Percentiles rank a stretch among this genome's conserved stretches.
These are phyloP conservation scores for Calonectria pteridis DNA, from an alignment of 2,329 filamentous ascomycete genomes.

Conservation along the genomic window DNA sequence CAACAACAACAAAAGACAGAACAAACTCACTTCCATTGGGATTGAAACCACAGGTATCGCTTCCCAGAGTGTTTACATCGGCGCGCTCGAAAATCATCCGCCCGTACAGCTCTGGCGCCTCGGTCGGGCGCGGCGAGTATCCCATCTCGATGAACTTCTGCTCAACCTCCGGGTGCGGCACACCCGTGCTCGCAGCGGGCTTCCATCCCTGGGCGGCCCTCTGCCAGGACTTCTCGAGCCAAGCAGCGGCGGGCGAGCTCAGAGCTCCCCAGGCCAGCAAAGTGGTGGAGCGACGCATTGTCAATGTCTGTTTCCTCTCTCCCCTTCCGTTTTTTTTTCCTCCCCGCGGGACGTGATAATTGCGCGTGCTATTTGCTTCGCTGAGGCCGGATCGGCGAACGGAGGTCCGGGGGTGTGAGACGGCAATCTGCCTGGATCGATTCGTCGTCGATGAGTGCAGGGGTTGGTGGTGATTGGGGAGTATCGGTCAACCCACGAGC, in stretches of 20 bases:
- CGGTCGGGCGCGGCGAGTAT: conserved; percentile 49
- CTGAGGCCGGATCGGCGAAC: neutral
- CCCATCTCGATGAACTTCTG: conserved; percentile 46
- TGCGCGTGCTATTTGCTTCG: neutral
- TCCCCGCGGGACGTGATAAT: neutral
- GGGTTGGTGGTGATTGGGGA: neutral
- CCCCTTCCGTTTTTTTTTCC: too few species aligned
- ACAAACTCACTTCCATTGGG: conserved; percentile 45
- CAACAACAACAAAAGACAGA: neutral
- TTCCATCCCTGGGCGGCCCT: conserved; percentile 44
- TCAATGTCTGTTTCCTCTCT: neutral
- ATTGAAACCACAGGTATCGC: conserved; percentile 50
- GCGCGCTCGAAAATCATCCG: conserved; percentile 47
- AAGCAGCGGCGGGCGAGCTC: conserved; percentile 38
- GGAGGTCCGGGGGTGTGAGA: neutral
- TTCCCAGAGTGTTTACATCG: conserved; percentile 44
- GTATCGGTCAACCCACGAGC: neutral
- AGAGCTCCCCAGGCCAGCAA: conserved; percentile 44
- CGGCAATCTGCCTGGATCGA: neutral
- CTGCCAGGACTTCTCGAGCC: conserved; percentile 36
- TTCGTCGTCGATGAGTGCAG: neutral
- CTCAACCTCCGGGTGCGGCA: conserved; percentile 23
- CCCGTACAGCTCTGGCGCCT: conserved; percentile 44
- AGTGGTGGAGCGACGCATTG: conserved; percentile 35
- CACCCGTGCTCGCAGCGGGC: conserved; percentile 45